These are phyloP conservation scores for Fagopyrum tataricum DNA, from an alignment of 148 eudicot species.

Conservation along the genomic window DNA sequence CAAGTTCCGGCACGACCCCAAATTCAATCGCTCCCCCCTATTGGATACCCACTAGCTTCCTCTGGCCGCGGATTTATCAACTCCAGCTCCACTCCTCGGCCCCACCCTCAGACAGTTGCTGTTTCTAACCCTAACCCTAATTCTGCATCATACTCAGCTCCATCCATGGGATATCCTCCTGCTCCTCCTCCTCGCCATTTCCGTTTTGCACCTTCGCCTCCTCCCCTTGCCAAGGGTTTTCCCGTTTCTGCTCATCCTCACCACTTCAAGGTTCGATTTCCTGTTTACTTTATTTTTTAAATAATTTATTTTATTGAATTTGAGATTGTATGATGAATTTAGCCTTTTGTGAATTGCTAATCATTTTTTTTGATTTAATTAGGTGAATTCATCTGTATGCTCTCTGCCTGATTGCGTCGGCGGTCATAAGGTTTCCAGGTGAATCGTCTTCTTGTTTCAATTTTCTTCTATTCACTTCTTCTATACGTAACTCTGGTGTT, in stretches of 20 bases:
- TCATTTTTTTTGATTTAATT: not conserved
- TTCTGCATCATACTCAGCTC: not conserved
- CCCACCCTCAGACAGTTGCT: not conserved
- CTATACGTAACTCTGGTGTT: not conserved
- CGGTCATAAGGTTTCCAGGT: conserved; percentile 3
- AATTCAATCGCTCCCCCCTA: conserved; percentile 5
- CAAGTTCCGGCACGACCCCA: not conserved
- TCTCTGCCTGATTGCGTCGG: conserved; percentile 8
- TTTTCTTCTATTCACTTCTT: not conserved
- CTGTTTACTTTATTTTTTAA: not conserved
- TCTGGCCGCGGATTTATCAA: conserved; percentile 8
- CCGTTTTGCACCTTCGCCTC: conserved; percentile 5
- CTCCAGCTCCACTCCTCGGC: not conserved
- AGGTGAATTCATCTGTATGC: conserved; percentile 4
- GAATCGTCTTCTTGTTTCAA: not conserved
- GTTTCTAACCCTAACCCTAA: conserved; percentile 12
- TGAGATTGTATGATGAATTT: not conserved
- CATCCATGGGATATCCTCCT: conserved; percentile 8
- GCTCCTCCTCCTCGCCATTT: conserved; percentile 11
- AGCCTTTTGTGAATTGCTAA: not conserved
- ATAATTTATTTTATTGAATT: not conserved
- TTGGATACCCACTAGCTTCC: conserved; percentile 7
- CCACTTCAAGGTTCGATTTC: conserved; percentile 8
- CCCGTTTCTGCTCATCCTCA: conserved; percentile 12
- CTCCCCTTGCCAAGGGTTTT: conserved; percentile 6